These are phyloP conservation scores for Stephanodiscus minutulus DNA, from an alignment of 108 stramenopile genomes.

Conservation along the genomic window DNA sequence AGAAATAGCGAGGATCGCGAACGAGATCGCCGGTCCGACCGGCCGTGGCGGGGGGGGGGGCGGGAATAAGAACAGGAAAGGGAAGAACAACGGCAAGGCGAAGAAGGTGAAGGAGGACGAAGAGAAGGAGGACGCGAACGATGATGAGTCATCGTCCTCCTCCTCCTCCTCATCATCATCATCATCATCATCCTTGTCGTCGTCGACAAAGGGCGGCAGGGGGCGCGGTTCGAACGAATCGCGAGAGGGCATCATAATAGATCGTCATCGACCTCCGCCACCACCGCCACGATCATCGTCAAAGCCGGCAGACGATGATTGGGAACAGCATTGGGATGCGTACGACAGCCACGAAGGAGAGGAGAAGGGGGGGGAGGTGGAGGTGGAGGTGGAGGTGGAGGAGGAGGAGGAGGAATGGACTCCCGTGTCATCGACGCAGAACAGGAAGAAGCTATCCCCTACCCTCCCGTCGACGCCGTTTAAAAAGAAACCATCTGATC, in stretches of 20 bases:
- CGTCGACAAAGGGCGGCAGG: background rate
- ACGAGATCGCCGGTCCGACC: no score
- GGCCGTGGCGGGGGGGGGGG: no score
- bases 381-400: background rate
- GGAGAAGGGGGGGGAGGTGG: background rate
- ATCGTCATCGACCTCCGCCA: background rate
- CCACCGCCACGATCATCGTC: background rate
- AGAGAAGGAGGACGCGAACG: background rate
- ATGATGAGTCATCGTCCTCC: background rate
- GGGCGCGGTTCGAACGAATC: background rate
- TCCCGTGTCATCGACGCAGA: no score
- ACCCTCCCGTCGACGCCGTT: no score
- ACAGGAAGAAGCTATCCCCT: constrained; percentile 2
- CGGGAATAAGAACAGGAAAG: background rate
- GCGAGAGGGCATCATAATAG: background rate
- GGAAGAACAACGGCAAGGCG: background rate
- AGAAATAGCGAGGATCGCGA: background rate
- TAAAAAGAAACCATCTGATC: background rate
- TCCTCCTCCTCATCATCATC: background rate
- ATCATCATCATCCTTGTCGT: no score
- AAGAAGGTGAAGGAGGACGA: background rate
- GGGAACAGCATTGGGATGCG: background rate
- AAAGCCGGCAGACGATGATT: background rate
- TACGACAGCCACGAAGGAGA: background rate
- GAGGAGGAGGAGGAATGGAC: background rate